Base-by-base conservation (phyloP, 192 early-diverging fungal genomes). In the Chytriomyces sp. region DNA sequence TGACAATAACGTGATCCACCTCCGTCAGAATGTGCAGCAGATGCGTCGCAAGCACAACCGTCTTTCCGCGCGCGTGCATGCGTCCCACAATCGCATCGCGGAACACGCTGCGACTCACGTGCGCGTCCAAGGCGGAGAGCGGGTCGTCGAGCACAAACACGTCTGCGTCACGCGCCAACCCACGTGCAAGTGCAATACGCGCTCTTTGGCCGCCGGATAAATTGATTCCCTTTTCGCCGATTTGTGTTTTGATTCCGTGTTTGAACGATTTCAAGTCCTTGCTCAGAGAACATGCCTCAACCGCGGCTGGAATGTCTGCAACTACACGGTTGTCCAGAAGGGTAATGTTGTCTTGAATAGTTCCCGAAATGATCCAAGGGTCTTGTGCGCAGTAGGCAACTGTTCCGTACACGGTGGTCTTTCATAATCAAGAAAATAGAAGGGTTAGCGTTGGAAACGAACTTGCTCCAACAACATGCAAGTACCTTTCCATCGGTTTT, bases 131-230 rank as follows among this genome's bases (percentile, higher is more conserved):
- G 16, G 81, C 62, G 20, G 72, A 61, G 26, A 79, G 47, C 0
- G 81, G 81, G 49, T 94, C 92, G 69, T 93, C 93, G 7, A 93
- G 80, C 1, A 94, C 77, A 61, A 90, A 91, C 0, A 92, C 78
- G 49, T 93, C 91, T 8, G 91, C 86, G 10, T 90, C 82, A 43
- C 45, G 43, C 35, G 85, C 63, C 66, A 90, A 84, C 0, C 91
- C 91, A 50, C 93, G 82, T 0, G 92, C 92, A 28, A 87, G 76
- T 3, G 84, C 81, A 45, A 89, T 63, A 9, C 87, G 90, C 43
- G 91, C 90, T 79, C 94, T 96, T 67, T 98, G 97, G 16, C 97
- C 97, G 76, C 97, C 97, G 45, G 92, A 94, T 13, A 98, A 85
- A 50, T 93, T 96, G 76, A 96, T 91, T 44, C 97, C 97, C 72